Conservation (phyloP, 2,329 filamentous ascomycete genomes). For the Trichoderma lentiforme region DNA sequence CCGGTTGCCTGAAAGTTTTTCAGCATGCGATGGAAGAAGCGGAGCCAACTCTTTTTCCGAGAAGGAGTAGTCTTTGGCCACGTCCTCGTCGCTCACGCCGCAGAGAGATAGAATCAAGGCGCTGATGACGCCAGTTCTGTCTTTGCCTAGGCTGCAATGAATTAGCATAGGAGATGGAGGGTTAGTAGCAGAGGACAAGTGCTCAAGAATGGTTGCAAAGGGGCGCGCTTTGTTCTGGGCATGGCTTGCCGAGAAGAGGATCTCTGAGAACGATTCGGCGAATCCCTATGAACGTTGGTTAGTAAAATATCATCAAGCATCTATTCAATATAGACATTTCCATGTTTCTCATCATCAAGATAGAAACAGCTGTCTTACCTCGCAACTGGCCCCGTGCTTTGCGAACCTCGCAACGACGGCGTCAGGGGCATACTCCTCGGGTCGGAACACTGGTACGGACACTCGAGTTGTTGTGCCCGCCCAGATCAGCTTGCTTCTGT, state of each 20-base stretch:
- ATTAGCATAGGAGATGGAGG: conserved; percentile 52
- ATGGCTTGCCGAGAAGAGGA: background rate
- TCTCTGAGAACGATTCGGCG: background rate
- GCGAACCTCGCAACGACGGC: background rate
- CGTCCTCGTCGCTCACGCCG: conserved; percentile 54
- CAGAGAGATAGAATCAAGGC: conserved; percentile 63
- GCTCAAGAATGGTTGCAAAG: background rate
- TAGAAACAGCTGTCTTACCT: background rate
- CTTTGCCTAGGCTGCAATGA: conserved; percentile 75
- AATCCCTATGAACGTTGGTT: background rate
- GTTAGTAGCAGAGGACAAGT: background rate
- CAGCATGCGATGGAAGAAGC: background rate
- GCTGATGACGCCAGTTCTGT: conserved; percentile 68
- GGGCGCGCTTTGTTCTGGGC: background rate
- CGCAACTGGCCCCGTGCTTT: background rate
- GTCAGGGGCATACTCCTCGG: background rate
- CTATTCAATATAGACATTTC: background rate
- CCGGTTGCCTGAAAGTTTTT: background rate
- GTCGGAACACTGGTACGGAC: background rate
- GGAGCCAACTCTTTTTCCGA: conserved; percentile 58
- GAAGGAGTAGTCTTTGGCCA: conserved; percentile 65
- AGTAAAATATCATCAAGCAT: background rate
- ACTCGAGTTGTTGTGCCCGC: background rate
- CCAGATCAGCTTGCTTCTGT: background rate
- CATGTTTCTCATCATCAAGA: background rate